phyloP scores from a whole-genome alignment of 2,329 filamentous ascomycete genomes.

The Blastomyces gilchristii region DNA sequence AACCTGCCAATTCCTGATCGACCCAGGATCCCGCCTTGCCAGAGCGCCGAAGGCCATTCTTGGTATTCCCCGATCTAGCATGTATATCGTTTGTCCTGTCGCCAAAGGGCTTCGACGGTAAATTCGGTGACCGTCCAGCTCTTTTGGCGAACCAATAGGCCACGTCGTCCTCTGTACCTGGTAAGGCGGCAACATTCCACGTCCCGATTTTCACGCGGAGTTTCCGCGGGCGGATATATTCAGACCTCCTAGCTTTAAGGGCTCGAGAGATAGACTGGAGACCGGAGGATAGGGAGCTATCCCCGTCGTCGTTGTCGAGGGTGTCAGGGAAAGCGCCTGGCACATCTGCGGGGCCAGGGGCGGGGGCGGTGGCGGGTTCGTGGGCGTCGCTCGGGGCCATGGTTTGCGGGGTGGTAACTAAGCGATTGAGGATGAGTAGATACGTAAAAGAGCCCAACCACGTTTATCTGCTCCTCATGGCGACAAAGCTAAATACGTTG shows the following conservation, averaged over 20 bases:
- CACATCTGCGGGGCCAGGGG: slow-evolving; percentile 22
- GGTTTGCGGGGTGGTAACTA: background rate
- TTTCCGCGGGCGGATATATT: slow-evolving; percentile 65
- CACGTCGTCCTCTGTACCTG: slow-evolving; percentile 78
- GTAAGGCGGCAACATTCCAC: slow-evolving; percentile 85
- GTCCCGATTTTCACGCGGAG: slow-evolving; percentile 83
- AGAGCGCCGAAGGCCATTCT: background rate
- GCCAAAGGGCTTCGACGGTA: background rate
- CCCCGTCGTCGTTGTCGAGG: slow-evolving; percentile 15
- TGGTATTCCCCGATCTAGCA: background rate
- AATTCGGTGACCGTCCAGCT: background rate
- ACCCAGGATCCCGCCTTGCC: slow-evolving; percentile 4
- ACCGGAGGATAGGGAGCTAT: slow-evolving; percentile 19
- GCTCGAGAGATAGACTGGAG: slow-evolving; percentile 43
- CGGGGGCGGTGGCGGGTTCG: background rate
- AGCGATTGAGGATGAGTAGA: background rate
- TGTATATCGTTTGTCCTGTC: background rate
- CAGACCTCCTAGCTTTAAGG: slow-evolving; percentile 60
- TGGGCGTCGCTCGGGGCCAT: background rate
- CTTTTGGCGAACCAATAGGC: slow-evolving; percentile 61
- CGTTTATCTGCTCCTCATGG: slow-evolving; percentile 1
- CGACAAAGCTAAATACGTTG: background rate
- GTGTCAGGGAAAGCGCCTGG: slow-evolving; percentile 41
- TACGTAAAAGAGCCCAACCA: background rate
- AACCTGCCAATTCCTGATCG: background rate